Conservation (phyloP, 768 basidiomycete species). For the Termitomyces bulborhizus region DNA sequence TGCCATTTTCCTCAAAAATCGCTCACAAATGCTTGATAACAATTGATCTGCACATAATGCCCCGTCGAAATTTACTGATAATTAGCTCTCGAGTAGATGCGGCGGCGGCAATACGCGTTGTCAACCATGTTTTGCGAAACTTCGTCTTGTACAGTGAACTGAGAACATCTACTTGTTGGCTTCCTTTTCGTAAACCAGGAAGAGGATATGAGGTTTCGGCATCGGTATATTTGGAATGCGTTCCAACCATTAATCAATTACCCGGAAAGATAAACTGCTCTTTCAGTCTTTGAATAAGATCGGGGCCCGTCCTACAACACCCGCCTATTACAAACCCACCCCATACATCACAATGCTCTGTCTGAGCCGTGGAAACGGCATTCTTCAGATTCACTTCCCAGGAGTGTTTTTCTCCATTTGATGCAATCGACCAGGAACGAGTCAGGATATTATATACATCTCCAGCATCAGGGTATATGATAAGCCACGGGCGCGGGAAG, state of each 20-base stretch:
- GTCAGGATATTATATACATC: conserved; percentile 44
- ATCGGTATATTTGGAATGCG: neutral
- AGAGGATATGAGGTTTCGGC: neutral
- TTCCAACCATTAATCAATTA: neutral
- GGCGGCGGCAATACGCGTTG: neutral
- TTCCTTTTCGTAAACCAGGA: neutral
- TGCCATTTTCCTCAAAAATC: neutral
- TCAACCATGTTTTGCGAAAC: neutral
- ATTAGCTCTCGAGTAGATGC: neutral
- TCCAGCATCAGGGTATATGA: conserved; percentile 71
- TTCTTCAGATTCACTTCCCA: conserved; percentile 31
- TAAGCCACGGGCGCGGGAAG: conserved; percentile 40
- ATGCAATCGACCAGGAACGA: conserved; percentile 33
- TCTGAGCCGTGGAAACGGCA: conserved; percentile 17
- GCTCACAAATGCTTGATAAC: no score
- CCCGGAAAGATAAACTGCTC: neutral
- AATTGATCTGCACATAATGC: no score
- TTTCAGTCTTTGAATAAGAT: conserved; percentile 34
- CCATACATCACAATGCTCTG: conserved; percentile 27
- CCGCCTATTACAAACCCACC: conserved; percentile 57
- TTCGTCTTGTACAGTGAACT: neutral
- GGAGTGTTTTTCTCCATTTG: conserved; percentile 11
- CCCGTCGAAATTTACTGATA: neutral
- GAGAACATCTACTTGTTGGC: neutral
- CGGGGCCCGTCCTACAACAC: conserved; percentile 58